Evolutionary conservation across 2,329 filamentous ascomycete species (phyloP), one percentile per base, ranked within the genome.

Genomic region (Neurospora sp.): DNA sequence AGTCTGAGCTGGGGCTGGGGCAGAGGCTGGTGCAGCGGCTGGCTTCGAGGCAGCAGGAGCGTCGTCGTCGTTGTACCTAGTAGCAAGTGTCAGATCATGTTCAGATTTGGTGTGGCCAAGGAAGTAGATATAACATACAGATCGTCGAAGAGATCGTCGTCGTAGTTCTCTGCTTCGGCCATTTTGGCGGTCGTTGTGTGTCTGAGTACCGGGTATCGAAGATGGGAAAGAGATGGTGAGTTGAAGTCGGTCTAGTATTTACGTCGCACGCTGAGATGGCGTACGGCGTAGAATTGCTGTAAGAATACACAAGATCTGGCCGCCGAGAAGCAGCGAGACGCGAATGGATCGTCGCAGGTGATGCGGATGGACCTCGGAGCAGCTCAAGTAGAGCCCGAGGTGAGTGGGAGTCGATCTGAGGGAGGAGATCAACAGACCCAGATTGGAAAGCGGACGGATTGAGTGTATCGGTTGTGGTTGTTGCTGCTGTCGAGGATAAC

Each of bases 61-160:
- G 52, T 90, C 88, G 73, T 90, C 89, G 72, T 89, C 89, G 74
- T 90, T 87, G 76, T 90, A 90, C 68, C 89, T 90, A 73, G 43
- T 52, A 11, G 10, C 4, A 1, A 3, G 43, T 9, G 38, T 77
- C 42, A 76, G 73, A 28, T 67, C 52, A 62, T 6, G 23, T 62
- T 62, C 23, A 62, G 52, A 62, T 62, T 33, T 17, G 23, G 23
- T 28, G 52, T 33, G 15, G 33, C 28, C 11, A n/a, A 15, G 15
- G n/a, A 67, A 15, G 11, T 11, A 19, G 38, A 58, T 52, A 62
- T 38, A 70, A 86, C 92, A 81, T 83, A 96, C 93, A 96, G 86
- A 82, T 96, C 93, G 76, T 92, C 93, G 80, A 96, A 96, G 79
- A 96, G 91, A 85, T 96, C 93, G 78, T 96, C 93, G 74, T 96